Conservation (phyloP, 169 alveolate species). For the Eimeria necatrix region DNA sequence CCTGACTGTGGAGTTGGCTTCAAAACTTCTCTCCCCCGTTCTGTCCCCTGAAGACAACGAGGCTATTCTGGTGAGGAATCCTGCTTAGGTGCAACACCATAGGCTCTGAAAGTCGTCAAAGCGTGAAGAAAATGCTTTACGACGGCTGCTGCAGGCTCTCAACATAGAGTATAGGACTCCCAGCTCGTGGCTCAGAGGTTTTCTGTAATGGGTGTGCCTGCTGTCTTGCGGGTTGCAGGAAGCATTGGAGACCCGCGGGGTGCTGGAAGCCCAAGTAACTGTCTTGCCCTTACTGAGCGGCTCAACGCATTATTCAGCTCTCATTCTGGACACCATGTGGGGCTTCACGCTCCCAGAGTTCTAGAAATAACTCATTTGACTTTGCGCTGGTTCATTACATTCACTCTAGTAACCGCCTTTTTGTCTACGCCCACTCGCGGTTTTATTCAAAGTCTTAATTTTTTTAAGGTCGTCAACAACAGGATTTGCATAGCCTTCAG, state of each 20-base stretch:
- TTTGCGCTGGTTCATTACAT: not conserved
- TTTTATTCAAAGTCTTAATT: too few relatives aligned
- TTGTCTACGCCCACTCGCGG: too few relatives aligned
- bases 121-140: too few relatives aligned
- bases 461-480: not conserved
- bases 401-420: too few relatives aligned
- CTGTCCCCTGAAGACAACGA: slow-evolving; percentile 7
- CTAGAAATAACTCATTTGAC: not conserved
- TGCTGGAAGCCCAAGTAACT: slow-evolving; percentile 15
- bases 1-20: slow-evolving; percentile 47
- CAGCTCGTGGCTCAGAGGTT: too few relatives aligned
- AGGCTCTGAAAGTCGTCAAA: too few relatives aligned
- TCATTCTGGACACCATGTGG: slow-evolving; percentile 43
- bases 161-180: too few relatives aligned
- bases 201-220: not conserved
- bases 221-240: not conserved
- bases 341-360: not conserved
- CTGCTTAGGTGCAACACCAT: too few relatives aligned
- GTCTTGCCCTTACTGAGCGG: slow-evolving; percentile 21
- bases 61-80: not conserved
- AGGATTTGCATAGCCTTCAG: too few relatives aligned
- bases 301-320: not conserved
- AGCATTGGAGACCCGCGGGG: not conserved
- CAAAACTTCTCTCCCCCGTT: slow-evolving; percentile 35
- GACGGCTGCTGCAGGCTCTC: too few relatives aligned